A percentile compares a stretch with the other conserved stretches of the same genome.
Conservation (phyloP, 78 protist species). For the slime mould (Dictyostelium discoideum) region DNA sequence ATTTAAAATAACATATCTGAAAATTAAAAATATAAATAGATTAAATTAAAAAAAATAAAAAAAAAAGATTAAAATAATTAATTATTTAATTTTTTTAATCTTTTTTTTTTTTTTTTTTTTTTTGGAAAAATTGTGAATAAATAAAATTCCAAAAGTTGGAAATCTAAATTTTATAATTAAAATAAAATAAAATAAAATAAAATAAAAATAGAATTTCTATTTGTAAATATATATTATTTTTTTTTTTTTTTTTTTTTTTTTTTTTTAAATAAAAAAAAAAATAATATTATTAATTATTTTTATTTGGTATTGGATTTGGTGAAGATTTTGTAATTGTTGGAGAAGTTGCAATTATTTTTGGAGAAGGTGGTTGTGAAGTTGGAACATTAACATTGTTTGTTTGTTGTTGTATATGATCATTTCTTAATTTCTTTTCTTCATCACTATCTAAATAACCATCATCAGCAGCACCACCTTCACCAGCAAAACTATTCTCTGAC, state of each 20-base stretch:
- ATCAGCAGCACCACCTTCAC: neutral
- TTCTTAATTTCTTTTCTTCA: slow-evolving; percentile 3
- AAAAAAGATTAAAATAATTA: too few species aligned
- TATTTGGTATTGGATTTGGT: neutral
- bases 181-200: too few species aligned
- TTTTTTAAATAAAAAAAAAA: neutral
- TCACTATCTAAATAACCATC: slow-evolving; percentile 32
- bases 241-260: neutral
- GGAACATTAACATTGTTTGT: neutral
- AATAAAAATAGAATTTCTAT: too few species aligned
- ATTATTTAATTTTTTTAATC: too few species aligned
- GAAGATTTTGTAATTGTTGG: neutral
- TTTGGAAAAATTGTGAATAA: too few species aligned
- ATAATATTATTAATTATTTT: neutral
- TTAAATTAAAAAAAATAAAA: too few species aligned
- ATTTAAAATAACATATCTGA: too few species aligned
- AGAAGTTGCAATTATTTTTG: neutral
- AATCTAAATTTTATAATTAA: too few species aligned
- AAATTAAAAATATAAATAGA: too few species aligned
- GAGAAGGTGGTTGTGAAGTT: neutral
- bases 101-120: too few species aligned
- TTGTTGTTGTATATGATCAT: neutral
- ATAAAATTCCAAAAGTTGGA: too few species aligned
- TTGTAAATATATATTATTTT: too few species aligned
- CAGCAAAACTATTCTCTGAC: slow-evolving; percentile 39